These are phyloP conservation scores for Boletus sensibilis DNA, from an alignment of 768 basidiomycete genomes.

Conservation along the genomic window DNA sequence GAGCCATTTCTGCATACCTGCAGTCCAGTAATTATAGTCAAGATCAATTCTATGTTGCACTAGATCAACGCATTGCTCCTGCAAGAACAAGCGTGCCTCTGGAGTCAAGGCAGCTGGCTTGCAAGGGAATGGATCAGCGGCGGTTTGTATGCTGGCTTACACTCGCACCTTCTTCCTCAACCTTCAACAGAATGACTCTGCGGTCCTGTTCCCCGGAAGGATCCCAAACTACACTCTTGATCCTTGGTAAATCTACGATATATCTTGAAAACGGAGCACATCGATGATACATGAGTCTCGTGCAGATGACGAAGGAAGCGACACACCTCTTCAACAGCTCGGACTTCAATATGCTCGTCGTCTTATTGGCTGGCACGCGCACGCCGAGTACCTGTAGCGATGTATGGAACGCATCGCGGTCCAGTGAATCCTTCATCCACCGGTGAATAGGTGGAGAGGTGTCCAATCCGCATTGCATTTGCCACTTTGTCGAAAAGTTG, in stretches of 20 bases:
- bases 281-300: constrained; percentile 11
- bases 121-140: constrained; percentile 13
- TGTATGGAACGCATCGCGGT: constrained; percentile 64
- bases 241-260: constrained; percentile 67
- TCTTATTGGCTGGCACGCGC: constrained; percentile 55
- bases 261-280: constrained; percentile 38
- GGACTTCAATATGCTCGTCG: constrained; percentile 55
- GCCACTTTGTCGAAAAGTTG: background rate
- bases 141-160: background rate
- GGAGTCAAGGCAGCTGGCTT: constrained; percentile 69
- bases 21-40: constrained; percentile 86
- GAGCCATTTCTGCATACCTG: constrained; percentile 49
- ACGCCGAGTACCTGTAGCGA: constrained; percentile 67
- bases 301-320: background rate
- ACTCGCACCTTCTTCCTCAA: constrained; percentile 56
- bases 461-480: constrained; percentile 32
- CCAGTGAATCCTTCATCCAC: constrained; percentile 52
- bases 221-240: constrained; percentile 57
- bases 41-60: constrained; percentile 60
- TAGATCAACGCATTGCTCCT: constrained; percentile 54
- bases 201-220: constrained; percentile 45
- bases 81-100: constrained; percentile 55
- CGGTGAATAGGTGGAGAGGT: constrained; percentile 48
- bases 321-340: constrained; percentile 59
- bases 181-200: constrained; percentile 67